A percentile compares a stretch with the other conserved stretches of the same genome.
Evolutionary conservation across 23 red algal species (phyloP).

Genomic region (Gracilariopsis chorda): DNA sequence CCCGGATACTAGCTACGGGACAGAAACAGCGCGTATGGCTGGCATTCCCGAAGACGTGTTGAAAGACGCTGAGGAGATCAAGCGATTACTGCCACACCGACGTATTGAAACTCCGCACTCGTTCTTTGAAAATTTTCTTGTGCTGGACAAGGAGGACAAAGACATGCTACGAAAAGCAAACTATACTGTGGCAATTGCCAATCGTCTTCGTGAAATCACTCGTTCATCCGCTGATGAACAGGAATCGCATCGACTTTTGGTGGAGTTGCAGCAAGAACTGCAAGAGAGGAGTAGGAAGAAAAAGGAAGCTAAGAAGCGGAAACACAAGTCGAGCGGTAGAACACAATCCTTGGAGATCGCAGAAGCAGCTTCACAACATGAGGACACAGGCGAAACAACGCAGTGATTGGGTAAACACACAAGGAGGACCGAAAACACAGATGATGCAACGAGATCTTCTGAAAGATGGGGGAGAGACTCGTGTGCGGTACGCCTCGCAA

Average conservation of each 20-base stretch:
- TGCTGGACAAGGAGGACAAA: not conserved
- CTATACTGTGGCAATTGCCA: not conserved
- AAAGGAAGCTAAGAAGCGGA: not conserved
- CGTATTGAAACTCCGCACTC: not conserved
- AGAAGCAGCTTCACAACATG: too few species aligned
- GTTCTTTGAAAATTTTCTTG: not conserved
- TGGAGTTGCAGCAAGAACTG: not conserved
- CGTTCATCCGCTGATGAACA: not conserved
- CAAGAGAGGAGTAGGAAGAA: not conserved
- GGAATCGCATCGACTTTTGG: not conserved
- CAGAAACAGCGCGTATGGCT: conserved; percentile 21
- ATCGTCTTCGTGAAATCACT: not conserved
- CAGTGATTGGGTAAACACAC: too few species aligned
- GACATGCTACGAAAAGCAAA: not conserved
- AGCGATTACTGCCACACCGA: not conserved
- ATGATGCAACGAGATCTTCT: too few species aligned
- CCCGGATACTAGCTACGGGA: conserved; percentile 45
- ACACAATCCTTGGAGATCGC: too few species aligned
- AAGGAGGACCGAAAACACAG: too few species aligned
- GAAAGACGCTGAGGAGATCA: not conserved
- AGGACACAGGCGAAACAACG: too few species aligned
- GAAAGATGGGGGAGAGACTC: too few species aligned
- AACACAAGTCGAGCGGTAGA: not conserved
- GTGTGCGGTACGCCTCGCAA: too few species aligned
- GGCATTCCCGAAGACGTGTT: conserved; percentile 36